Base-by-base conservation (phyloP, 176 grass and related monocot genomes). In the Saccharum spontaneum region DNA sequence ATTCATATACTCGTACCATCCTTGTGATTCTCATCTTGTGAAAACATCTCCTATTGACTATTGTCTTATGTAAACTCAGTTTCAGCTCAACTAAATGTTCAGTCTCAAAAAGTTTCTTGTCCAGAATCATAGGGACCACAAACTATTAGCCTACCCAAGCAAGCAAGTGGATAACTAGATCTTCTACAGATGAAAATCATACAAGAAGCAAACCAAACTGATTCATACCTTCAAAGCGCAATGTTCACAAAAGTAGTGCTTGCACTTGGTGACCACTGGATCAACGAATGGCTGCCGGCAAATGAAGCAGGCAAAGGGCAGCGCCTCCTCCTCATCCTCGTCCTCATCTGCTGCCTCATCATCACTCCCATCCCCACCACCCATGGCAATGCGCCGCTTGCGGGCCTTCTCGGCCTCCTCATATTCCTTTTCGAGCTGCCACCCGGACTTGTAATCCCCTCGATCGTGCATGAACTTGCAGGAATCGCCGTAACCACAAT, bases 381-480 rank as follows among this genome's bases (percentile, higher is more conserved):
- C 59, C 86, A 91, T 84, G 0, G 84, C 91, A 1, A 95, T 79
- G n/a, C 85, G 79, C 14, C 81, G 85, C 74, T 95, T 95, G 22
- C 84, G 82, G 28, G 83, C 91, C 84, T 95, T 98, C 71, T 98
- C 84, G 1, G 69, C 74, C 77, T 94, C 96, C 0, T 98, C 96
- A 59, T 82, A 89, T 30, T 98, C 96, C 88, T 86, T 95, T 86
- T 98, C 93, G 76, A 98, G 26, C 85, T 98, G 96, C 93, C 96
- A 98, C n/a, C 96, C 93, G 8, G 96, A 95, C 75, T 98, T 98
- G 76, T 98, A 98, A 74, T 98, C 93, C 69, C 93, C 93, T 78
- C 93, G 81, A 63, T 94, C 96, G 37, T 98, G 96, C 96, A 98
- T 94, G 83, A 98, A 98, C 80, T 98, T 98, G 87, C 93, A 98